These are phyloP conservation scores for Salvia sclarea DNA, from an alignment of 305 asterid species.

Conservation along the genomic window DNA sequence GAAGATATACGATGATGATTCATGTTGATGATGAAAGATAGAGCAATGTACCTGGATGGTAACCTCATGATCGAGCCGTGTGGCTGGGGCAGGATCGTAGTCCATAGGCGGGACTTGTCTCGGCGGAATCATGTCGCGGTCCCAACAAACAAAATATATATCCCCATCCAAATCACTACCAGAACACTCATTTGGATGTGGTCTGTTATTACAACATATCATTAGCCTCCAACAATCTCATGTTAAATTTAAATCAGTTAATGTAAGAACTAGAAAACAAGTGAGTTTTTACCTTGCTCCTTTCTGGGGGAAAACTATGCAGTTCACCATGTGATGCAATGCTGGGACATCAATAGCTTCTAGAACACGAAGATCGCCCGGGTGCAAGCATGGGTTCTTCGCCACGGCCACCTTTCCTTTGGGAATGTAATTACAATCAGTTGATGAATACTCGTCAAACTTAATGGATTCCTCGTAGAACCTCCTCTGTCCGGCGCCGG, in stretches of 20 bases:
- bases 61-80: slow-evolving; percentile 61
- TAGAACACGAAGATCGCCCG: slow-evolving; percentile 85
- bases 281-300: slow-evolving; percentile 57
- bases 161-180: slow-evolving; percentile 95
- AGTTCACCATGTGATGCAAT: slow-evolving; percentile 81
- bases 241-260: not conserved
- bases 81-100: slow-evolving; percentile 67
- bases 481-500: slow-evolving; percentile 44
- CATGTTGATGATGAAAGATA: not conserved
- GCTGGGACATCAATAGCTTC: slow-evolving; percentile 55
- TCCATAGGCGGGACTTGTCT: slow-evolving; percentile 60
- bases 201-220: slow-evolving; percentile 41
- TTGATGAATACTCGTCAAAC: slow-evolving; percentile 23
- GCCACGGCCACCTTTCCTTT: slow-evolving; percentile 67
- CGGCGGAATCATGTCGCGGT: slow-evolving; percentile 64
- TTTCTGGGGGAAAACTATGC: slow-evolving; percentile 73
- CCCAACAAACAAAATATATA: slow-evolving; percentile 91
- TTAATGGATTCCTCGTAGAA: slow-evolving; percentile 38
- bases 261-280: not conserved
- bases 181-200: slow-evolving; percentile 93
- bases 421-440: slow-evolving; percentile 27
- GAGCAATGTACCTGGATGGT: slow-evolving; percentile 59
- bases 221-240: not conserved
- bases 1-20: not conserved
- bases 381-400: slow-evolving; percentile 89